phyloP scores from a whole-genome alignment of 768 basidiomycete species.

The Cyclocybe cylindracea region DNA sequence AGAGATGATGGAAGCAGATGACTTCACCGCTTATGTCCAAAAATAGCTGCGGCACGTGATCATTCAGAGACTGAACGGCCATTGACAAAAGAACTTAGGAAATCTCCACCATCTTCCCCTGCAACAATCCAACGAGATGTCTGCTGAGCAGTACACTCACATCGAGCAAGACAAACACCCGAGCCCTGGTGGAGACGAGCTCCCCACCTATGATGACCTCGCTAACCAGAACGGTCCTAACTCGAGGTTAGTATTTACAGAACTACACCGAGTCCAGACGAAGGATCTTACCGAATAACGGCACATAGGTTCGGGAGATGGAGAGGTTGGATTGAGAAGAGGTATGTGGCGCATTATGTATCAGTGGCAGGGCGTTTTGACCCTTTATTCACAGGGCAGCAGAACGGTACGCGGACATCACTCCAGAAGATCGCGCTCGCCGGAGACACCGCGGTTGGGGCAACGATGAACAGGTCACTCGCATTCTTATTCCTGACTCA shows the following conservation, averaged over 20 bases:
- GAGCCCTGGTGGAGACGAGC: constrained; percentile 44
- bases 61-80: constrained; percentile 15
- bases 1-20: too few species aligned
- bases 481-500: constrained; percentile 1
- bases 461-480: constrained; percentile 32
- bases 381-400: constrained; percentile 58
- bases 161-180: constrained; percentile 46
- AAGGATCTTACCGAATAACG: constrained; percentile 9
- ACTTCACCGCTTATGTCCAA: constrained; percentile 2
- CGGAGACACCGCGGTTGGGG: constrained; percentile 76
- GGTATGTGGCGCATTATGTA: constrained; percentile 41
- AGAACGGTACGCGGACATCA: constrained; percentile 73
- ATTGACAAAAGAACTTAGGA: constrained; percentile 5
- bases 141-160: constrained; percentile 24
- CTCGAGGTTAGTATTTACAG: constrained; percentile 55
- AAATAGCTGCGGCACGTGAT: constrained; percentile 24
- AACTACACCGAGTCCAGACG: constrained; percentile 1
- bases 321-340: constrained; percentile 88
- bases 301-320: constrained; percentile 75
- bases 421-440: constrained; percentile 55
- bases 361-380: neutral
- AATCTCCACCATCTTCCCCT: constrained; percentile 1
- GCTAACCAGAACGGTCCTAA: constrained; percentile 76
- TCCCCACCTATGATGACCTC: constrained; percentile 84
- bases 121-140: constrained; percentile 23